Evolutionary conservation across 257 asterid species (phyloP).

Genomic region (Plantago elongata): DNA sequence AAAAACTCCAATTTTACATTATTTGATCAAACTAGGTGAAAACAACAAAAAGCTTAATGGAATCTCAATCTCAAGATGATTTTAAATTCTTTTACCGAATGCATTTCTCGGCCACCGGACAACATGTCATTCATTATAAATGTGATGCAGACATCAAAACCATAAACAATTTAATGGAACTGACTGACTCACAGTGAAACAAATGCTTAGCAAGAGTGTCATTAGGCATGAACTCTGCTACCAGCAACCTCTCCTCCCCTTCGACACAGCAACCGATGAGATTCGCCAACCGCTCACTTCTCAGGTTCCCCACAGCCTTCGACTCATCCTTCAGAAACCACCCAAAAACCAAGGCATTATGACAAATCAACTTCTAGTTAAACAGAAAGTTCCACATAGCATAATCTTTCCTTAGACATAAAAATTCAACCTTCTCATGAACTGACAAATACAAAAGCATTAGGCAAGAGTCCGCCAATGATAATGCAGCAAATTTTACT

Average conservation of each 20-base stretch:
- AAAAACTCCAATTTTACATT: slow-evolving; percentile 11
- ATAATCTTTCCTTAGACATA: background rate
- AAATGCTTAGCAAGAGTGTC: slow-evolving; percentile 59
- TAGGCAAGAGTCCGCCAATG: no score
- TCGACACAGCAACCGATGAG: slow-evolving; percentile 49
- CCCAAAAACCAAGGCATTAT: background rate
- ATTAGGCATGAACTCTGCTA: slow-evolving; percentile 64
- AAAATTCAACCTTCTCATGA: no score
- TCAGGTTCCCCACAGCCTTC: slow-evolving; percentile 47
- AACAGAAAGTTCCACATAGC: background rate
- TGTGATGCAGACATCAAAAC: slow-evolving; percentile 16
- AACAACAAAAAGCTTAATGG: background rate
- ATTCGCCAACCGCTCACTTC: slow-evolving; percentile 54
- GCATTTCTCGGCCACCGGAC: no score
- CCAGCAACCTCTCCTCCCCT: slow-evolving; percentile 57
- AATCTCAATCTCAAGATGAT: background rate
- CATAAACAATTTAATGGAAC: background rate
- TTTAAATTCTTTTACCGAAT: background rate
- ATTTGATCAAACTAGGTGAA: slow-evolving; percentile 1
- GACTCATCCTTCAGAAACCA: slow-evolving; percentile 48
- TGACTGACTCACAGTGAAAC: slow-evolving; percentile 45
- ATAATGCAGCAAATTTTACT: no score
- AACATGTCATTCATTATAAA: background rate
- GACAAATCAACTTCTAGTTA: background rate
- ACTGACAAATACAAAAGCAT: no score